Conservation (phyloP, 495 filamentous ascomycete genomes). For the Rhizodiscina lignyota region DNA sequence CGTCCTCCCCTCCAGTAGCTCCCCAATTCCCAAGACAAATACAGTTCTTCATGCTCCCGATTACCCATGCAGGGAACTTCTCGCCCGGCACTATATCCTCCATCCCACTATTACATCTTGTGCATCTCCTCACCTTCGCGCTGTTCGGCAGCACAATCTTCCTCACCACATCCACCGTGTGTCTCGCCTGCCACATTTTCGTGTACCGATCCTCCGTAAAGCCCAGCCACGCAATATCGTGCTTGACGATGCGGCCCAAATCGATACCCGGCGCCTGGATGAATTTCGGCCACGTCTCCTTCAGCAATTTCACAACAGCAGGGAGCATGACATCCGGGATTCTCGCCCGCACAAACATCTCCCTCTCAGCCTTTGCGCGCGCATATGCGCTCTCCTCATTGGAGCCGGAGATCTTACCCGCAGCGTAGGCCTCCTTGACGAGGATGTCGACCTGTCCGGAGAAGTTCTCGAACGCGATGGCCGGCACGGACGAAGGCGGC, state of each 20-base stretch:
- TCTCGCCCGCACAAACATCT: slow-evolving; percentile 10
- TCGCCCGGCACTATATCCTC: slow-evolving; percentile 32
- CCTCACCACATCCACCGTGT: slow-evolving; percentile 9
- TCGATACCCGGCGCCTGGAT: slow-evolving; percentile 6
- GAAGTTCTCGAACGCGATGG: slow-evolving; percentile 32
- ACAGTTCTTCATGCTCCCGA: too few species aligned
- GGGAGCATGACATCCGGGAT: slow-evolving; percentile 14
- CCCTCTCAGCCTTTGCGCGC: slow-evolving; percentile 12
- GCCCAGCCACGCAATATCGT: slow-evolving; percentile 13
- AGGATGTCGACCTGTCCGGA: slow-evolving; percentile 24
- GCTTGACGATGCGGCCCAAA: slow-evolving; percentile 3
- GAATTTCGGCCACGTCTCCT: slow-evolving; percentile 5
- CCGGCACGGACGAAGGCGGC: slow-evolving; percentile 23
- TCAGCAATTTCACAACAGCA: slow-evolving; percentile 9
- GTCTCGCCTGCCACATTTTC: slow-evolving; percentile 3
- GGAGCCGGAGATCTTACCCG: slow-evolving; percentile 17
- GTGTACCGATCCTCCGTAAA: slow-evolving; percentile 5
- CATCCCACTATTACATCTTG: slow-evolving; percentile 44
- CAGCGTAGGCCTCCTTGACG: slow-evolving; percentile 29
- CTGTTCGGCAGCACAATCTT: slow-evolving; percentile 8
- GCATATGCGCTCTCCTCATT: slow-evolving; percentile 1
- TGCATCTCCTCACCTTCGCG: slow-evolving; percentile 30
- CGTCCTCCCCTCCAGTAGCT: too few species aligned
- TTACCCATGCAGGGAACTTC: background rate
- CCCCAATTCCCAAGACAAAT: too few species aligned